A percentile compares a stretch with the other conserved stretches of the same genome.
phyloP scores from a whole-genome alignment of 192 early-diverging fungal genomes.

The Phlyctochytrium bullatum region DNA sequence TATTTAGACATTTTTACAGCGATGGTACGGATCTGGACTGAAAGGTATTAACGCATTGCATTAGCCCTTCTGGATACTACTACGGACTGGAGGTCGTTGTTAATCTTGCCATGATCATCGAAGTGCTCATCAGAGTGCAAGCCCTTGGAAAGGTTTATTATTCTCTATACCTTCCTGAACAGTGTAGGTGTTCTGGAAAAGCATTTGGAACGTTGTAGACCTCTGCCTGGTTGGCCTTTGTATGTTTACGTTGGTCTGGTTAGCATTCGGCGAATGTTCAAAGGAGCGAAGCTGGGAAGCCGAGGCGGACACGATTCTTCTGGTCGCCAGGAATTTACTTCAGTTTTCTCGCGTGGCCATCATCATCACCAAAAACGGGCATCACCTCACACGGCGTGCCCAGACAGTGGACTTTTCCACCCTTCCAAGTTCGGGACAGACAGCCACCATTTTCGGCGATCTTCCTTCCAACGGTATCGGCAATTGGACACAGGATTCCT shows the following conservation, averaged over 20 bases:
- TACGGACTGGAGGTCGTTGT: slow-evolving; percentile 21
- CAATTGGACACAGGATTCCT: not conserved
- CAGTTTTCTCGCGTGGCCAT: slow-evolving; percentile 22
- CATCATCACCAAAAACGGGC: slow-evolving; percentile 21
- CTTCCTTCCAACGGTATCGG: not conserved
- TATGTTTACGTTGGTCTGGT: slow-evolving; percentile 22
- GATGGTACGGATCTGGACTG: slow-evolving; percentile 13
- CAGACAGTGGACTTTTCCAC: slow-evolving; percentile 17
- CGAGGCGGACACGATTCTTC: slow-evolving; percentile 21
- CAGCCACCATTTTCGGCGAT: not conserved
- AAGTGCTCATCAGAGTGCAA: slow-evolving; percentile 26
- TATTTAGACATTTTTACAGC: slow-evolving; percentile 14
- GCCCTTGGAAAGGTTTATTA: slow-evolving; percentile 22
- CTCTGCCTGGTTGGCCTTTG: slow-evolving; percentile 23
- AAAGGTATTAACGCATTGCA: not conserved
- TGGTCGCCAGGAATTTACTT: slow-evolving; percentile 24
- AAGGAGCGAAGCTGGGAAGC: slow-evolving; percentile 21
- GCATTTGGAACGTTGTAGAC: slow-evolving; percentile 27
- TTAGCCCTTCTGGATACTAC: slow-evolving; percentile 21
- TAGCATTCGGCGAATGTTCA: slow-evolving; percentile 24
- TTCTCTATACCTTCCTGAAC: too few species aligned
- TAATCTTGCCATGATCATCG: slow-evolving; percentile 27
- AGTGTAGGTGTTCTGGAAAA: slow-evolving; percentile 25
- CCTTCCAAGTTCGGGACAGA: not conserved
- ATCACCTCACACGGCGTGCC: slow-evolving; percentile 4